Evolutionary conservation across 2,329 filamentous ascomycete species (phyloP).

Genomic region (Fusarium sp.): DNA sequence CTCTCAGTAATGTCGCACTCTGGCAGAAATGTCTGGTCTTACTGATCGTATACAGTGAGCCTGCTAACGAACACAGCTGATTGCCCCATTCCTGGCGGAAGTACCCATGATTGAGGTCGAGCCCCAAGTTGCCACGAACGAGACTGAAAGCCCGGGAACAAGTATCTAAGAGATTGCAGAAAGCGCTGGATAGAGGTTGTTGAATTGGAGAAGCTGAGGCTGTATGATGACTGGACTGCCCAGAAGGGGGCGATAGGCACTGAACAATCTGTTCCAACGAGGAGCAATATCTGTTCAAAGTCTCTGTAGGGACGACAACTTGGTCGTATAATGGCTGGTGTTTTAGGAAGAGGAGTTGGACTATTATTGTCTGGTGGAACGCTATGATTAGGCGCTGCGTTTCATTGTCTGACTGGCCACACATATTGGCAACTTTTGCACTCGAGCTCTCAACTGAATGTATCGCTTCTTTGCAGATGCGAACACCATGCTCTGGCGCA

Average conservation of each 20-base stretch:
- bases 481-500: slow-evolving; percentile 39
- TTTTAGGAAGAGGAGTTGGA: slow-evolving; percentile 51
- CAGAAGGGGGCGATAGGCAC: slow-evolving; percentile 37
- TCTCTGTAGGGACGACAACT: slow-evolving; percentile 39
- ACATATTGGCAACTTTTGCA: neutral
- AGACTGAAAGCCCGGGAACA: slow-evolving; percentile 48
- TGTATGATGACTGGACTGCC: slow-evolving; percentile 41
- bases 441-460: slow-evolving; percentile 45
- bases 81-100: slow-evolving; percentile 42
- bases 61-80: slow-evolving; percentile 43
- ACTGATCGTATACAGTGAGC: slow-evolving; percentile 45
- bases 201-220: slow-evolving; percentile 36
- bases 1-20: slow-evolving; percentile 36
- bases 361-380: slow-evolving; percentile 51
- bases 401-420: slow-evolving; percentile 39
- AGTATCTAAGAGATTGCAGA: slow-evolving; percentile 49
- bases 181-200: slow-evolving; percentile 45
- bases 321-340: slow-evolving; percentile 31
- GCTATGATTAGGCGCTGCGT: slow-evolving; percentile 47
- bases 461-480: slow-evolving; percentile 48
- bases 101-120: slow-evolving; percentile 37
- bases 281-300: slow-evolving; percentile 47
- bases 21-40: slow-evolving; percentile 48
- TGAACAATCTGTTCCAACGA: slow-evolving; percentile 48
- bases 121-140: slow-evolving; percentile 36